Base-by-base conservation (phyloP, 192 early-diverging fungal species). In the Mortierella antarctica region DNA sequence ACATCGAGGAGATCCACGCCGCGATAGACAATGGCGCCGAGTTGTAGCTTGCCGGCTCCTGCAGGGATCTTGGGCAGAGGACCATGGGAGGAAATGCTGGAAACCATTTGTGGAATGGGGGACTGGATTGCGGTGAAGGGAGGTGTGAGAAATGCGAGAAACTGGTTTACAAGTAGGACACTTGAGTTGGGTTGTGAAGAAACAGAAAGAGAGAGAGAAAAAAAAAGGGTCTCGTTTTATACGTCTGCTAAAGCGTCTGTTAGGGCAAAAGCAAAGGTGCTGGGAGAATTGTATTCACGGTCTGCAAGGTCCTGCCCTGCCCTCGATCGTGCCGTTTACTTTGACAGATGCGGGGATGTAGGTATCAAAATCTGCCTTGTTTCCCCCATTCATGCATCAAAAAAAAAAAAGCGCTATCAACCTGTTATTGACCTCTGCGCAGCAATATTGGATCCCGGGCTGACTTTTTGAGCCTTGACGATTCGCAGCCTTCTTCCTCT, bases 1-100 rank as follows among this genome's bases (percentile, higher is more conserved):
- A 71, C 72, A 52, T 82, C 80, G 8, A 82, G 67, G 5, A 82
- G 53, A 57, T 73, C 80, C 48, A 70, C 60, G n/a, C 73, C 80
- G 48, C 70, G 62, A 57, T 62, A 82, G 57, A 82, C 57, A 5
- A 82, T 67, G 21, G 68, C 67, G 7, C 80, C 80, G 44, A 82
- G 55, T 14, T 15, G 53, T n/a, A 76, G 14, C 60, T 62, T 68
- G 50, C 54, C 46, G 11, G 39, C 41, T 10, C 67, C 67, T 12
- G 45, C n/a, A 10, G 74, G 74, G 20, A 76, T 65, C 74, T 76
- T 68, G 60, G 74, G 74, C 10, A 76, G 53, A 17, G 66, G 74
- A 40, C 74, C 74, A 42, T 76, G 74, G 40, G 51, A n/a, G 41
- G 74, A 53, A 17, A 50, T 31, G 31, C 10, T 59, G 56, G 57